Conservation (phyloP, 1,284 basidiomycete species). For the Kalmanozyma brasiliensis region DNA sequence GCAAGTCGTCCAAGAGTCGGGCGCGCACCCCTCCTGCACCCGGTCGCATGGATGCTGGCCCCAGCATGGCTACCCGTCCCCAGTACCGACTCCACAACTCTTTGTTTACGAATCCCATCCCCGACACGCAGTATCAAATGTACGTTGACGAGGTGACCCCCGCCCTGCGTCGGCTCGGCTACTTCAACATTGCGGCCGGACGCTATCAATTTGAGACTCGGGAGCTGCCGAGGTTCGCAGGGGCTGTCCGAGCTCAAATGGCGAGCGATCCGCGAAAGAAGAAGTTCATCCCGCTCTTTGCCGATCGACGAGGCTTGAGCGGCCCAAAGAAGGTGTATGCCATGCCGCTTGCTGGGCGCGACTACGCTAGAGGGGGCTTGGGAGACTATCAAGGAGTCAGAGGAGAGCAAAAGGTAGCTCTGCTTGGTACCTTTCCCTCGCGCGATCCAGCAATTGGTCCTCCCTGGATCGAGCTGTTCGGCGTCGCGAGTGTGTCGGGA, state of each 20-base stretch:
- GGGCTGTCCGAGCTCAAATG: conserved; percentile 1
- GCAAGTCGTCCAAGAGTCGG: neutral
- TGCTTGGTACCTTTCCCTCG: neutral
- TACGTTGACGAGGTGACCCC: neutral
- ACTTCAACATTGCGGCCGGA: too few relatives aligned
- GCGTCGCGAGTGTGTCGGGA: neutral
- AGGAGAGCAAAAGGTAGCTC: conserved; percentile 1
- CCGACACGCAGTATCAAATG: neutral
- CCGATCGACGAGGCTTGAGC: neutral
- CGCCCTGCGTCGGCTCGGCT: neutral
- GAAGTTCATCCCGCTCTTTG: neutral
- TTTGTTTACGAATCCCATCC: neutral
- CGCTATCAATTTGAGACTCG: neutral
- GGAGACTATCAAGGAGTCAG: neutral
- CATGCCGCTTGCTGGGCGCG: neutral
- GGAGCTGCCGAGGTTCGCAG: neutral
- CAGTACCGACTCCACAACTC: neutral
- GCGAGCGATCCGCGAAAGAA: neutral
- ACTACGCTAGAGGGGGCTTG: neutral
- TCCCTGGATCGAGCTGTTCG: conserved; percentile 4
- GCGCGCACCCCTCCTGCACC: neutral
- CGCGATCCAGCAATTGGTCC: neutral
- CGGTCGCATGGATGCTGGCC: too few relatives aligned
- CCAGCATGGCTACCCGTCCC: neutral
- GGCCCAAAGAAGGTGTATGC: neutral